Conservation (phyloP, 1,284 basidiomycete species). For the Pyrrhoderma noxium region DNA sequence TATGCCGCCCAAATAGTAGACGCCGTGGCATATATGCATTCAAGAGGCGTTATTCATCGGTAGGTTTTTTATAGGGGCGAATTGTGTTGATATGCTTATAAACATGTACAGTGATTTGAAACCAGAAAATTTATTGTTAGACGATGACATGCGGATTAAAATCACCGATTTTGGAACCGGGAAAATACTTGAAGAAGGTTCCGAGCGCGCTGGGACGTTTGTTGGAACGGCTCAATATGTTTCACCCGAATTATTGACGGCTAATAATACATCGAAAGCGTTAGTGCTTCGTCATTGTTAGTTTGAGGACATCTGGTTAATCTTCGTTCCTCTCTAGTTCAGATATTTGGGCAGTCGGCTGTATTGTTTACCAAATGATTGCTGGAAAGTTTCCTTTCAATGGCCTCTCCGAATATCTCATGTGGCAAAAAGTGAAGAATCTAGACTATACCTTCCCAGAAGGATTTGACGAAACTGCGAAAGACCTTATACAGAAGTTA, state of each 20-base stretch:
- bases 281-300: conserved; percentile 24
- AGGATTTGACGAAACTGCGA: conserved; percentile 60
- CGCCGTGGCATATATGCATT: conserved; percentile 85
- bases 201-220: conserved; percentile 70
- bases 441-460: conserved; percentile 70
- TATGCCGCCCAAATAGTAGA: conserved; percentile 87
- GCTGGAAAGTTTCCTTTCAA: conserved; percentile 90
- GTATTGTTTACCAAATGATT: conserved; percentile 95
- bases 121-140: conserved; percentile 89
- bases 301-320: neutral
- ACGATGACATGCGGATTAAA: conserved; percentile 81
- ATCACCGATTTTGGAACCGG: conserved; percentile 97
- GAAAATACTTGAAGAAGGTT: conserved; percentile 65
- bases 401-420: conserved; percentile 78
- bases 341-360: conserved; percentile 97
- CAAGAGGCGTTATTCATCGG: conserved; percentile 83
- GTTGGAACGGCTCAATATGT: conserved; percentile 98
- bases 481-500: conserved; percentile 59
- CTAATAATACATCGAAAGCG: conserved; percentile 69
- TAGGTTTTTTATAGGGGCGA: conserved; percentile 23
- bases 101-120: conserved; percentile 62
- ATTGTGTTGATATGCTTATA: conserved; percentile 4
- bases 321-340: conserved; percentile 48
- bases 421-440: conserved; percentile 72
- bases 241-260: conserved; percentile 83